Base-by-base conservation (phyloP, 1,284 basidiomycete genomes). In the Ustilago tritici region DNA sequence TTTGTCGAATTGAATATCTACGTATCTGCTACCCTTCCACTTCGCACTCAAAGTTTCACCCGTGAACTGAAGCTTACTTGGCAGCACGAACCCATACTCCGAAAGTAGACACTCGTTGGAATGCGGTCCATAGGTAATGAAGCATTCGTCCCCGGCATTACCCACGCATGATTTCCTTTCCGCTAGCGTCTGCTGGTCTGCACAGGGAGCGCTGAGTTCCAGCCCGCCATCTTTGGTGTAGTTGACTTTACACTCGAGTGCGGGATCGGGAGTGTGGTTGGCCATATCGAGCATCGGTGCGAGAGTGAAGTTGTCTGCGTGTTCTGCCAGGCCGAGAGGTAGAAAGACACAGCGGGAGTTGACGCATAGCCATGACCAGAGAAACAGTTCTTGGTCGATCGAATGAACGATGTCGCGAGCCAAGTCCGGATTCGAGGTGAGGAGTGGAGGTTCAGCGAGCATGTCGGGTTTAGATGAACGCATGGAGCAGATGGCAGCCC, bases 241-340 rank as follows among this genome's bases (percentile, higher is more conserved):
- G n/a, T 54, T 56, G 34, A 83, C 82, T 19, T 74, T 80, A 72
- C 78, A 83, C 40, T 79, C 80, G 23, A 69, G 46, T 17, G 55
- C 38, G 0, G 64, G 38, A 17, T 78, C 66, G 2, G 71, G 52
- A 3, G 83, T 85, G 56, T 85, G 84, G 52, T 85, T 85, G 35
- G 83, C 82, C 84, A 85, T 84, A 38, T 85, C 84, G 11, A 85
- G 81, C 61, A 85, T 36, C 1, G 84, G 83, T 14, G 82, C 82
- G 4, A 85, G 55, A 2, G 84, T 84, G 52, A 85, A 79, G 50
- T 85, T 85, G 73, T 85, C 82, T 12, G 62, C 61, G 32, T 83
- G 83, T 15, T 74, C 57, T 11, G 63, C 71, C 9, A 83, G 70
- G 2, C 65, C 57, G 8, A 84, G 75, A 8, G 79, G 80, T 14